Evolutionary conservation across 768 basidiomycete species (phyloP).

Genomic region (Suillus alpinus): DNA sequence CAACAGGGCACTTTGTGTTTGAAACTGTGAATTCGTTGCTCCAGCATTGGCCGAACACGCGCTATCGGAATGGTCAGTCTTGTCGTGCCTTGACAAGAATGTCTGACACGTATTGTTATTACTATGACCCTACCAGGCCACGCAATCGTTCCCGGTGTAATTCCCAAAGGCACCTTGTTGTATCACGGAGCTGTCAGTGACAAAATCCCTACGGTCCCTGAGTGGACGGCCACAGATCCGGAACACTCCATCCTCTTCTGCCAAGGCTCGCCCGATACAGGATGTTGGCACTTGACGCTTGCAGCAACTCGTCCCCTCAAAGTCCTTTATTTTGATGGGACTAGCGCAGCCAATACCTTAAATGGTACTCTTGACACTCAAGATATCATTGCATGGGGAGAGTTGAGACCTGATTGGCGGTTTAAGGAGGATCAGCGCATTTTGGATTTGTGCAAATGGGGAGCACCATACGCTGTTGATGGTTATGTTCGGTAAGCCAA

Average conservation of each 20-base stretch:
- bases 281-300: slow-evolving; percentile 16
- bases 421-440: slow-evolving; percentile 36
- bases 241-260: slow-evolving; percentile 41
- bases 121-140: neutral
- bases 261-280: slow-evolving; percentile 2
- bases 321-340: slow-evolving; percentile 32
- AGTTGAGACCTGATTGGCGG: slow-evolving; percentile 15
- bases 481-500: slow-evolving; percentile 24
- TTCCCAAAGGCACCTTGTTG: slow-evolving; percentile 9
- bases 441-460: slow-evolving; percentile 41
- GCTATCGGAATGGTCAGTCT: slow-evolving; percentile 41
- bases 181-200: slow-evolving; percentile 15
- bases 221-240: slow-evolving; percentile 37
- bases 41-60: slow-evolving; percentile 46
- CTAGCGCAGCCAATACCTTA: slow-evolving; percentile 28
- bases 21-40: slow-evolving; percentile 32
- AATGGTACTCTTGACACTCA: slow-evolving; percentile 38
- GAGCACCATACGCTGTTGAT: slow-evolving; percentile 38
- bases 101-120: neutral
- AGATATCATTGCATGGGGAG: slow-evolving; percentile 45
- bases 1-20: slow-evolving; percentile 32
- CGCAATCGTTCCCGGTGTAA: slow-evolving; percentile 4
- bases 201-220: slow-evolving; percentile 25
- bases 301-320: slow-evolving; percentile 23
- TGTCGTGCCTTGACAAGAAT: neutral